A percentile compares a stretch with the other conserved stretches of the same genome.
These are phyloP conservation scores for Talaromyces sp. DNA, from an alignment of 2,329 filamentous ascomycete species.

Conservation along the genomic window DNA sequence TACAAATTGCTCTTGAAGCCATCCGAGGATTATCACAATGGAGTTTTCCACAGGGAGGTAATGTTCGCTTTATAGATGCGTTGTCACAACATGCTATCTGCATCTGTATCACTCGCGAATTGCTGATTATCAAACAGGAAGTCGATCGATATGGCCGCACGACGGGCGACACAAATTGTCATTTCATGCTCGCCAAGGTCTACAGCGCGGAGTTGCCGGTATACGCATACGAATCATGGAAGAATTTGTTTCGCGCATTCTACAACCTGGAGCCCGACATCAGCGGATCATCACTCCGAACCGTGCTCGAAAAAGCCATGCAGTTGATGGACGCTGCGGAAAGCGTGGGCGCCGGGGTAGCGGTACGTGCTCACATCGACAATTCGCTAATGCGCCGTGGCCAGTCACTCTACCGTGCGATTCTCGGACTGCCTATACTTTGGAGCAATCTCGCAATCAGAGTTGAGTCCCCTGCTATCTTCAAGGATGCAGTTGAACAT, in stretches of 20 bases:
- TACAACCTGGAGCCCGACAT: constrained; percentile 44
- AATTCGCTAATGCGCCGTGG: constrained; percentile 47
- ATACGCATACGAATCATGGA: constrained; percentile 33
- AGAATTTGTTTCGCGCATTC: constrained; percentile 46
- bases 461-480: constrained; percentile 43
- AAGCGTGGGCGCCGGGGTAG: constrained; percentile 42
- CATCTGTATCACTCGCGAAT: not conserved
- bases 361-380: constrained; percentile 47
- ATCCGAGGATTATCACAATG: constrained; percentile 12
- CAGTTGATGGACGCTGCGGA: constrained; percentile 46
- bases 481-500: constrained; percentile 32
- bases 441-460: constrained; percentile 48
- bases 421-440: constrained; percentile 40
- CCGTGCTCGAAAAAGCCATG: constrained; percentile 40
- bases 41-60: constrained; percentile 19
- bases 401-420: constrained; percentile 44
- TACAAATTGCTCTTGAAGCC: constrained; percentile 25
- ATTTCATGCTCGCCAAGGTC: not conserved
- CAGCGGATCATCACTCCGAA: constrained; percentile 37
- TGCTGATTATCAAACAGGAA: constrained; percentile 26
- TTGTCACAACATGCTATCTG: not conserved
- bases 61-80: not conserved
- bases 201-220: constrained; percentile 9
- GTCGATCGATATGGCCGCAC: constrained; percentile 33
- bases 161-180: constrained; percentile 14